phyloP scores from a whole-genome alignment of 192 early-diverging fungal genomes.

The Coemansia sp. region DNA sequence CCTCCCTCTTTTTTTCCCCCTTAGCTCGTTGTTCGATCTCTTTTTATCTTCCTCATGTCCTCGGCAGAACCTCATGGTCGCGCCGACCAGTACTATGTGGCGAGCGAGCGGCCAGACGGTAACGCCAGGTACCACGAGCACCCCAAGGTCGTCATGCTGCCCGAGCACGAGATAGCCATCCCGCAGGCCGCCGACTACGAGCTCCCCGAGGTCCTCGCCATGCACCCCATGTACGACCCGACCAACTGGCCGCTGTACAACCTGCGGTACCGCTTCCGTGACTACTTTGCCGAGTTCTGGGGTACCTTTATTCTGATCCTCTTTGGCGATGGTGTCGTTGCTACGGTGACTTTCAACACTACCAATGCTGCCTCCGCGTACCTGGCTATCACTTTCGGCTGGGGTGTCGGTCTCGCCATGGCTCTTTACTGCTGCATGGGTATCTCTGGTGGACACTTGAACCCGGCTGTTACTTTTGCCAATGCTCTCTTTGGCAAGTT shows the following conservation, averaged over 20 bases:
- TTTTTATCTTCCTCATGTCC: neutral
- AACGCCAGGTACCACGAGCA: slow-evolving; percentile 34
- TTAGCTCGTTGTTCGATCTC: neutral
- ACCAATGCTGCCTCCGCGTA: slow-evolving; percentile 49
- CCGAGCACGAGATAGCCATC: slow-evolving; percentile 46
- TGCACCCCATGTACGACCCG: slow-evolving; percentile 49
- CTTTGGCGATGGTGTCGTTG: slow-evolving; percentile 70
- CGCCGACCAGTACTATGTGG: slow-evolving; percentile 2
- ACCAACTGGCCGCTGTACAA: slow-evolving; percentile 45
- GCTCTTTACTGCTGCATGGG: slow-evolving; percentile 66
- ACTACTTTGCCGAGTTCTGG: slow-evolving; percentile 76
- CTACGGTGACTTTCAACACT: slow-evolving; percentile 50
- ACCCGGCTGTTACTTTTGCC: slow-evolving; percentile 75
- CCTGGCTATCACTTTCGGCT: slow-evolving; percentile 63
- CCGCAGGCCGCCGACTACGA: slow-evolving; percentile 51
- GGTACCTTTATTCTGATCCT: slow-evolving; percentile 70
- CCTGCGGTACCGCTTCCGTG: slow-evolving; percentile 51
- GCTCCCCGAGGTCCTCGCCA: slow-evolving; percentile 21
- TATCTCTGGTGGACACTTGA: slow-evolving; percentile 75
- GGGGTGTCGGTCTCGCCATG: slow-evolving; percentile 67
- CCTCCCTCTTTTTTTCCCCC: neutral
- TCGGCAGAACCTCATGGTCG: slow-evolving; percentile 4
- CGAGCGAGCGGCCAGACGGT: neutral
- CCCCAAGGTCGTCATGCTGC: slow-evolving; percentile 34
- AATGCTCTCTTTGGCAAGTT: slow-evolving; percentile 70